Percentiles rank a stretch among this genome's conserved stretches.
phyloP scores from a whole-genome alignment of 805 yeast genomes.

The Saccharomyces mikatae region DNA sequence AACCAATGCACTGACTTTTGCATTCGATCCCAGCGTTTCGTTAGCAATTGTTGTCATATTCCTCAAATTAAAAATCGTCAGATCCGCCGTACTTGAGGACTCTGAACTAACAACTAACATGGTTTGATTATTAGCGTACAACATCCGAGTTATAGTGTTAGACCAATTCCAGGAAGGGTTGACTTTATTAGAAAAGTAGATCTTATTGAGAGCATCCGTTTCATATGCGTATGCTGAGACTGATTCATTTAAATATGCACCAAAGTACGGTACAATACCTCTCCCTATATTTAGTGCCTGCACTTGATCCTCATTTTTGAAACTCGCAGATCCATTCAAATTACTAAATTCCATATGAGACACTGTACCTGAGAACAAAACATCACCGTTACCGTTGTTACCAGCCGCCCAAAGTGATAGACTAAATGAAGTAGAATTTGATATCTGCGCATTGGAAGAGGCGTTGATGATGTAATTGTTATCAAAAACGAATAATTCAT shows the following conservation, averaged over 20 bases:
- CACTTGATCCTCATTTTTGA: constrained; percentile 12
- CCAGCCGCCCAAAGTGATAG: constrained; percentile 23
- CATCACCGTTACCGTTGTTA: constrained; percentile 25
- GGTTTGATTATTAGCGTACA: constrained; percentile 22
- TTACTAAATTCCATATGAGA: constrained; percentile 9
- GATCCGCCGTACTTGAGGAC: neutral
- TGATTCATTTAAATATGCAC: constrained; percentile 40
- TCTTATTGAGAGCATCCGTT: constrained; percentile 20
- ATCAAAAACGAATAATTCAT: constrained; percentile 20
- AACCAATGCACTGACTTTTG: constrained; percentile 37
- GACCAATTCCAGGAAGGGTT: constrained; percentile 13
- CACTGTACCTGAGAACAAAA: constrained; percentile 30
- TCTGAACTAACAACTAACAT: constrained; percentile 17
- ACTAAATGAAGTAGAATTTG: constrained; percentile 20
- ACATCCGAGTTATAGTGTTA: constrained; percentile 15
- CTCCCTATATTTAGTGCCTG: neutral
- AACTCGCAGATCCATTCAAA: constrained; percentile 14
- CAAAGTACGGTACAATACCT: constrained; percentile 23
- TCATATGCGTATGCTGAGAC: constrained; percentile 53
- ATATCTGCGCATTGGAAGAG: constrained; percentile 12
- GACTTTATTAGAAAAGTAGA: constrained; percentile 5
- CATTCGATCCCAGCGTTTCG: constrained; percentile 29
- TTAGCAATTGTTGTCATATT: constrained; percentile 39
- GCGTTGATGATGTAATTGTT: constrained; percentile 26
- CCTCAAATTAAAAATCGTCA: constrained; percentile 31